These are phyloP conservation scores for Ensete glaucum DNA, from an alignment of 176 grass and related monocot species.

Conservation along the genomic window DNA sequence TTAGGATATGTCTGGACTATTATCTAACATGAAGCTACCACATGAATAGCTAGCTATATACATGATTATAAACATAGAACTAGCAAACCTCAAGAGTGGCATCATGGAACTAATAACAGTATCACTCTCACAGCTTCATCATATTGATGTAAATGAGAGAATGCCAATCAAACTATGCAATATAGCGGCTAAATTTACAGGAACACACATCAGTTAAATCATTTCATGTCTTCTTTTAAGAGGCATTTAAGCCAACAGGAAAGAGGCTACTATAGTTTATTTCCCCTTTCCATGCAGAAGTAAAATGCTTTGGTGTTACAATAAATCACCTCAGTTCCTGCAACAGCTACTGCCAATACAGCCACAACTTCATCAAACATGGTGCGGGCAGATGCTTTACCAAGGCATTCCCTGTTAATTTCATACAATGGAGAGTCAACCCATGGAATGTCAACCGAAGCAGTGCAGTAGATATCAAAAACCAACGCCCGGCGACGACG, in stretches of 20 bases:
- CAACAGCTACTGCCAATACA: constrained; percentile 91
- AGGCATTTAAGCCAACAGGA: neutral
- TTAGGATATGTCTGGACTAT: neutral
- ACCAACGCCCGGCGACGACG: constrained; percentile 80
- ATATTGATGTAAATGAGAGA: neutral
- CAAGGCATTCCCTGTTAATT: constrained; percentile 18
- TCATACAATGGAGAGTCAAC: neutral
- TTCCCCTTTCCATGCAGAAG: too few species aligned
- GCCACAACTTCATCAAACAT: constrained; percentile 73
- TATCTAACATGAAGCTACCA: neutral
- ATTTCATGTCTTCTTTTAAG: neutral
- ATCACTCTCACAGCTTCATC: neutral
- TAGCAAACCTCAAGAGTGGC: neutral
- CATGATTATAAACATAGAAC: neutral
- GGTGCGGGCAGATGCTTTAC: constrained; percentile 55
- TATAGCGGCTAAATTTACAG: too few species aligned
- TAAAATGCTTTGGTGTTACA: too few species aligned
- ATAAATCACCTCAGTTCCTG: constrained; percentile 66
- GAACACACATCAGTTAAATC: neutral
- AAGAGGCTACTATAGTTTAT: neutral
- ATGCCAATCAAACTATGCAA: too few species aligned
- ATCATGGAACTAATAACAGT: neutral
- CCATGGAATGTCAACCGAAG: neutral
- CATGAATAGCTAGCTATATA: neutral
- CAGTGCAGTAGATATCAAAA: neutral